Percentiles rank a stretch among this genome's conserved stretches.
These are phyloP conservation scores for Elsinoe fawcettii DNA, from an alignment of 2,329 filamentous ascomycete species.

Conservation along the genomic window DNA sequence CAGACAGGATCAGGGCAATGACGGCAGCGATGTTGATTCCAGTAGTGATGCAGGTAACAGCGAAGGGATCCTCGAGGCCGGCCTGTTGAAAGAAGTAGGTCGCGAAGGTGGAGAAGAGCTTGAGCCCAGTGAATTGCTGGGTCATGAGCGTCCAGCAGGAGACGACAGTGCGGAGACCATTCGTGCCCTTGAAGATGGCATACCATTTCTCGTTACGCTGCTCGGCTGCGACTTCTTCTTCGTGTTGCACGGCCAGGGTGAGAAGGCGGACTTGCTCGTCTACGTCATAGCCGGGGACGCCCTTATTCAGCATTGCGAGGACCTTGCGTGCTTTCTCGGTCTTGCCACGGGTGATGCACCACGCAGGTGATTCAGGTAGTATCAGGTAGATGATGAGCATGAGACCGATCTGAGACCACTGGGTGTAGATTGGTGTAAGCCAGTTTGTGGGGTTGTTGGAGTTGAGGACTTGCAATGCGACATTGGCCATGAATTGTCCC, in stretches of 20 bases:
- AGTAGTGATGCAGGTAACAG: background rate
- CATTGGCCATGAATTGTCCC: background rate
- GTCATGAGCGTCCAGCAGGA: slow-evolving; percentile 9
- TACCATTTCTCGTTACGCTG: slow-evolving; percentile 7
- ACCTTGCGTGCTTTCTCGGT: background rate
- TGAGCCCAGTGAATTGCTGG: slow-evolving; percentile 9
- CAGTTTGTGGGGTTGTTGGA: background rate
- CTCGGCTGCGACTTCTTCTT: background rate
- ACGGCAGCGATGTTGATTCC: background rate
- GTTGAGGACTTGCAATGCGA: background rate
- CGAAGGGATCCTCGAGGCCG: slow-evolving; percentile 2
- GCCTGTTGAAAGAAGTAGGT: slow-evolving; percentile 11
- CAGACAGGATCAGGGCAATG: background rate
- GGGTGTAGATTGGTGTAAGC: slow-evolving; percentile 3
- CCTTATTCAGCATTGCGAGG: background rate
- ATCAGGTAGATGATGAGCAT: slow-evolving; percentile 8
- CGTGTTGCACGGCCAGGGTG: background rate
- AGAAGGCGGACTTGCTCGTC: slow-evolving; percentile 7
- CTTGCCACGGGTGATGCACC: slow-evolving; percentile 1
- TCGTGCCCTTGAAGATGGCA: slow-evolving; percentile 7
- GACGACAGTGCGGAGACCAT: background rate
- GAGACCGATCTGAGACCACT: slow-evolving; percentile 1
- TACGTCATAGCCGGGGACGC: background rate
- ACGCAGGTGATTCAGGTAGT: slow-evolving; percentile 3
- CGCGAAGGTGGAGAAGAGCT: slow-evolving; percentile 8